Evolutionary conservation across 176 grass and related monocot genomes (phyloP).

Genomic region (Alopecurus myosuroides): DNA sequence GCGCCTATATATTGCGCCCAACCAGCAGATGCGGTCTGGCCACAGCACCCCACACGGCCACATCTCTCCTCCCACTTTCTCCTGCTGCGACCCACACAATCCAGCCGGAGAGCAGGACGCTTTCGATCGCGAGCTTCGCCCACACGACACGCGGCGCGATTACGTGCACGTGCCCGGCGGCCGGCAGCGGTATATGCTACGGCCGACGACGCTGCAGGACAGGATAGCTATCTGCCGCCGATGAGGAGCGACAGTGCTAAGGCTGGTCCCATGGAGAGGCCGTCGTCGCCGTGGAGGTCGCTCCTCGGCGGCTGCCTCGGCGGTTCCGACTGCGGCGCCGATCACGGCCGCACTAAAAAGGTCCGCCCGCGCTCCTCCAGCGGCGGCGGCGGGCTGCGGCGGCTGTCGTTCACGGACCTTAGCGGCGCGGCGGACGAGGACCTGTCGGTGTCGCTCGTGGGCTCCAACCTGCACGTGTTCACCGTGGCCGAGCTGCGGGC

Average conservation of each 20-base stretch:
- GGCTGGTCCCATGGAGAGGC: neutral
- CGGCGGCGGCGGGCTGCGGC: conserved; percentile 6
- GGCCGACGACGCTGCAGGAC: neutral
- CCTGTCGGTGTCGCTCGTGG: conserved; percentile 63
- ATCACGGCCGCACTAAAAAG: neutral
- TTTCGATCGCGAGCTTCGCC: neutral
- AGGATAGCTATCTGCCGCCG: neutral
- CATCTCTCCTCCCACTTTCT: neutral
- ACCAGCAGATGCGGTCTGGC: neutral
- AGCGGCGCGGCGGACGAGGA: conserved; percentile 56
- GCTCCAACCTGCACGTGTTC: conserved; percentile 70
- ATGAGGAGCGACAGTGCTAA: conserved; percentile 6
- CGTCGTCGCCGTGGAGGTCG: conserved; percentile 26
- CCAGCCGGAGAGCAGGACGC: neutral
- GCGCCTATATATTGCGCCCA: neutral
- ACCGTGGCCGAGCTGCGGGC: conserved; percentile 40
- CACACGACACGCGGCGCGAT: neutral
- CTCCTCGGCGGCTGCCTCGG: conserved; percentile 29
- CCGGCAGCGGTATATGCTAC: neutral
- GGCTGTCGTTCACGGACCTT: conserved; percentile 63
- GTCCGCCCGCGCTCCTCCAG: conserved; percentile 11
- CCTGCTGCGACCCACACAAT: neutral
- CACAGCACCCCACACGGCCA: neutral
- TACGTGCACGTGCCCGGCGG: neutral
- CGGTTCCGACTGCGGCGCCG: neutral